These are phyloP conservation scores for Pisolithus thermaeus DNA, from an alignment of 1,284 basidiomycete genomes.

Conservation along the genomic window DNA sequence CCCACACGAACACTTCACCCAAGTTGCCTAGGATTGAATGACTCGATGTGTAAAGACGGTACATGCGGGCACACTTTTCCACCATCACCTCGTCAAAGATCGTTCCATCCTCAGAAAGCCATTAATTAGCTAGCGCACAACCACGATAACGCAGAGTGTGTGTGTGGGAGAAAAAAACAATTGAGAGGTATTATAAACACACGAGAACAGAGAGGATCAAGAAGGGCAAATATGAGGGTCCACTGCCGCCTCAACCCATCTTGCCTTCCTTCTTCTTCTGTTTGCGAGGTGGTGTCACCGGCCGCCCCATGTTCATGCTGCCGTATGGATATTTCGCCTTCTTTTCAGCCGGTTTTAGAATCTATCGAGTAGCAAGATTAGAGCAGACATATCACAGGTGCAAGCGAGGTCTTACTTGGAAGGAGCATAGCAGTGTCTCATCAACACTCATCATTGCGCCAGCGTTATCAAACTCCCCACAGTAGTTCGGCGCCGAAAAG, in stretches of 20 bases:
- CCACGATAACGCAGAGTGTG: slow-evolving; percentile 12
- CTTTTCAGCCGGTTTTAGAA: slow-evolving; percentile 98
- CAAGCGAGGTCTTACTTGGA: slow-evolving; percentile 68
- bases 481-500: slow-evolving; percentile 98
- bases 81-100: background rate
- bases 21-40: too few relatives aligned
- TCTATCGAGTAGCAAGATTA: slow-evolving; percentile 43
- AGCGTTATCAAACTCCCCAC: slow-evolving; percentile 98
- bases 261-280: slow-evolving; percentile 75
- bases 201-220: slow-evolving; percentile 13
- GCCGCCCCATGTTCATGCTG: slow-evolving; percentile 73
- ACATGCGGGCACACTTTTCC: background rate
- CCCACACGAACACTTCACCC: too few relatives aligned
- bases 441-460: slow-evolving; percentile 99
- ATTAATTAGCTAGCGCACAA: slow-evolving; percentile 18
- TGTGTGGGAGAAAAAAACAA: slow-evolving; percentile 14
- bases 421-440: slow-evolving; percentile 95
- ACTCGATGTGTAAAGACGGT: background rate
- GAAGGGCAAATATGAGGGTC: slow-evolving; percentile 21
- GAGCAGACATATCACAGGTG: background rate
- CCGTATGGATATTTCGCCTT: slow-evolving; percentile 90
- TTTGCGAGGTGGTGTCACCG: slow-evolving; percentile 78
- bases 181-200: slow-evolving; percentile 26
- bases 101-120: slow-evolving; percentile 7
- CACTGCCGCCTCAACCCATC: slow-evolving; percentile 47